Evolutionary conservation across 768 basidiomycete genomes (phyloP).

Genomic region (Termitomyces sp.): DNA sequence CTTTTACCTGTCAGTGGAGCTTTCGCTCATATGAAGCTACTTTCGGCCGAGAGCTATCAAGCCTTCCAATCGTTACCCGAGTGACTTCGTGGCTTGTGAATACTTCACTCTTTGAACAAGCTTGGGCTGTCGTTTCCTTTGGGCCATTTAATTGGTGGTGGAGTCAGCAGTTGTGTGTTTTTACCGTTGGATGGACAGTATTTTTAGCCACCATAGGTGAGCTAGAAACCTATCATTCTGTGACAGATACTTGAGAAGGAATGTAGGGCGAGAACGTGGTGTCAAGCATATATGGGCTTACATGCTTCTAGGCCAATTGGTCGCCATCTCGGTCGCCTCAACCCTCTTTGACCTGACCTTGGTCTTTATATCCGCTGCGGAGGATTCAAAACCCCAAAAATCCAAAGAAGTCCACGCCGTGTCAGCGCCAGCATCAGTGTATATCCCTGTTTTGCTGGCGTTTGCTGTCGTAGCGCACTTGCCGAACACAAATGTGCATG

Average conservation of each 20-base stretch:
- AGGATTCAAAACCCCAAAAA: background rate
- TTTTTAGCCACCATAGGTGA: conserved; percentile 48
- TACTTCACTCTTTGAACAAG: conserved; percentile 58
- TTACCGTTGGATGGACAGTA: conserved; percentile 53
- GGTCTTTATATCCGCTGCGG: conserved; percentile 22
- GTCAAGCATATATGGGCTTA: conserved; percentile 57
- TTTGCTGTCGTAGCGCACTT: conserved; percentile 36
- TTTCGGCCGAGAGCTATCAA: conserved; percentile 4
- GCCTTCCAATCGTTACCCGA: conserved; percentile 12
- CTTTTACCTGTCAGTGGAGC: conserved; percentile 39
- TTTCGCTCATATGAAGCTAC: conserved; percentile 36
- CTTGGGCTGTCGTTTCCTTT: conserved; percentile 39
- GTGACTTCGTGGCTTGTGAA: conserved; percentile 47
- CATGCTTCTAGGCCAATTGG: conserved; percentile 68
- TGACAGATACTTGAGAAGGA: background rate
- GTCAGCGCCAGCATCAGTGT: conserved; percentile 22
- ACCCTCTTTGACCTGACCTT: conserved; percentile 57
- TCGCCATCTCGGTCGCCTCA: conserved; percentile 63
- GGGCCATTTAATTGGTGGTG: conserved; percentile 61
- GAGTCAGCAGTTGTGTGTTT: conserved; percentile 59
- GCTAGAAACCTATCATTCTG: conserved; percentile 5
- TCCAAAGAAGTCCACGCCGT: background rate
- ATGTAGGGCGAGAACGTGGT: conserved; percentile 26
- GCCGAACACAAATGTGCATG: conserved; percentile 33
- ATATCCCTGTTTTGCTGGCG: conserved; percentile 37